These are phyloP conservation scores for Anthoceros angustus DNA, from an alignment of 225 moss, liverwort and hornwort species.

Conservation along the genomic window DNA sequence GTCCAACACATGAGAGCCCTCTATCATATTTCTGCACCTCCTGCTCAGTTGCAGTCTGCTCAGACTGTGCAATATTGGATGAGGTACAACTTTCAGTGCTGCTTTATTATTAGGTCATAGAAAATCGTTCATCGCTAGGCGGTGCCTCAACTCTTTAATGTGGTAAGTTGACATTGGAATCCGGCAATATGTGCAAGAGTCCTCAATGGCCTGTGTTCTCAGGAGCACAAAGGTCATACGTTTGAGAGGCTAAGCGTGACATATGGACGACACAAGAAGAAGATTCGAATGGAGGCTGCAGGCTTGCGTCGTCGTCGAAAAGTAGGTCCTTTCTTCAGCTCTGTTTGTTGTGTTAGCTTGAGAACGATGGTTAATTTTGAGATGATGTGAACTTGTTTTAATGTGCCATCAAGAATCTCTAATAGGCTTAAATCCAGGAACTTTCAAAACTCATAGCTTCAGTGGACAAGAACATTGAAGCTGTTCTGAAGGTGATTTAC, in stretches of 20 bases:
- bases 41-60: slow-evolving; percentile 49
- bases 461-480: slow-evolving; percentile 46
- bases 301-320: slow-evolving; percentile 39
- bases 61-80: slow-evolving; percentile 47
- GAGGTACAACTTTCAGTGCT: slow-evolving; percentile 18
- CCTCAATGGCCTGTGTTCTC: neutral
- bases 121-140: neutral
- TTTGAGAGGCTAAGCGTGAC: slow-evolving; percentile 58
- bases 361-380: neutral
- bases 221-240: slow-evolving; percentile 50
- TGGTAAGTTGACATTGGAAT: too few relatives aligned
- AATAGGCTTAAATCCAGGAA: slow-evolving; percentile 18
- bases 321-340: slow-evolving; percentile 10
- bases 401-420: neutral
- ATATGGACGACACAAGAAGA: slow-evolving; percentile 52
- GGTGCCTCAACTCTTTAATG: too few relatives aligned
- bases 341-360: neutral
- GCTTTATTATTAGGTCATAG: neutral
- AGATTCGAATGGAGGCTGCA: slow-evolving; percentile 49
- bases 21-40: slow-evolving; percentile 58
- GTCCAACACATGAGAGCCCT: slow-evolving; percentile 48
- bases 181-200: neutral
- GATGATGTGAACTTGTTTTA: neutral
- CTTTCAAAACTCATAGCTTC: slow-evolving; percentile 41
- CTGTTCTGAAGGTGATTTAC: slow-evolving; percentile 29